Evolutionary conservation across 1,139 yeast species (phyloP).

Genomic region (Candida mesenterica): DNA sequence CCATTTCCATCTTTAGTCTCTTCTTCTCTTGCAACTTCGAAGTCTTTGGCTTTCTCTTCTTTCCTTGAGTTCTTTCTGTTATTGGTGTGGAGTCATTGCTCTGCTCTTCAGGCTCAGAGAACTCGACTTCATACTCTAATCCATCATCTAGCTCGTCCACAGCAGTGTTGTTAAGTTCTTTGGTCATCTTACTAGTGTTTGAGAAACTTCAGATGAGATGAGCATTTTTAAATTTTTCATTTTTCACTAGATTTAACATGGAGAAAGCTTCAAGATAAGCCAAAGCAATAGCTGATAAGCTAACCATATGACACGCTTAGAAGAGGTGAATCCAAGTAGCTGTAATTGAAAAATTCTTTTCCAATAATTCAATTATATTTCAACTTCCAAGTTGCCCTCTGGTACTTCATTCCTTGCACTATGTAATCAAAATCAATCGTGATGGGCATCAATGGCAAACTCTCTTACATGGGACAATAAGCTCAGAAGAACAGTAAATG

Average conservation of each 20-base stretch:
- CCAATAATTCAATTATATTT: too few species aligned
- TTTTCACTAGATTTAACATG: not conserved
- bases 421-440: too few species aligned
- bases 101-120: conserved; percentile 18
- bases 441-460: too few species aligned
- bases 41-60: conserved; percentile 31
- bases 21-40: conserved; percentile 50
- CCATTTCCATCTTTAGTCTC: conserved; percentile 57
- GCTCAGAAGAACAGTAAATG: too few species aligned
- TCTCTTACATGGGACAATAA: too few species aligned
- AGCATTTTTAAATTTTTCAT: not conserved
- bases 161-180: conserved; percentile 3
- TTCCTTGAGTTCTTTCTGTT: conserved; percentile 18
- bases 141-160: conserved; percentile 70
- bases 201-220: too few species aligned
- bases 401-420: too few species aligned
- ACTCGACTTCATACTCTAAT: conserved; percentile 52
- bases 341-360: too few species aligned
- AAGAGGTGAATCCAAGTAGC: too few species aligned
- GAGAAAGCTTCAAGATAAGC: not conserved
- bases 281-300: too few species aligned
- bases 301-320: too few species aligned
- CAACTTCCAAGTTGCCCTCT: too few species aligned
- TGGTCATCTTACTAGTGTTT: conserved; percentile 7
- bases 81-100: conserved; percentile 10